Evolutionary conservation across 345 rosid genomes (phyloP).

Genomic region (Aegle marmelos): DNA sequence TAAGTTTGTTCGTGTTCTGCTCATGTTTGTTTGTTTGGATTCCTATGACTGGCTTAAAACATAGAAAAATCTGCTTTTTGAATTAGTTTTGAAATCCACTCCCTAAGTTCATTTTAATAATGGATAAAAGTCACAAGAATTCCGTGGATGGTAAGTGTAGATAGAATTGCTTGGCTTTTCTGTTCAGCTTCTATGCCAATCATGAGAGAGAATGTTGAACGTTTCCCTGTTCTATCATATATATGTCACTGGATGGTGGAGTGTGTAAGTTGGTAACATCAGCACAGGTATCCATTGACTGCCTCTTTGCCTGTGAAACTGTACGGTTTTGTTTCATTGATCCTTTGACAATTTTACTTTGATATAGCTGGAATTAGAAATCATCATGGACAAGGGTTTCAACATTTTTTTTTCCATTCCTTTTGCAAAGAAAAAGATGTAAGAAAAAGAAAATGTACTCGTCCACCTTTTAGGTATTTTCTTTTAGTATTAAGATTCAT

Average conservation of each 20-base stretch:
- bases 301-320: constrained; percentile 30
- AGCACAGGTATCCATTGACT: constrained; percentile 41
- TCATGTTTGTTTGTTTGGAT: constrained; percentile 11
- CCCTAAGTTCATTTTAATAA: neutral
- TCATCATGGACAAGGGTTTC: constrained; percentile 18
- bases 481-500: constrained; percentile 27
- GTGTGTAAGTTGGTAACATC: constrained; percentile 40
- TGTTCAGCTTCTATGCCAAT: constrained; percentile 17
- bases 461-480: constrained; percentile 35
- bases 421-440: neutral
- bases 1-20: neutral
- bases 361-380: constrained; percentile 31
- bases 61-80: neutral
- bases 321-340: constrained; percentile 21
- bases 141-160: constrained; percentile 19
- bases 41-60: neutral
- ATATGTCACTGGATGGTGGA: constrained; percentile 27
- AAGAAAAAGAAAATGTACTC: constrained; percentile 5
- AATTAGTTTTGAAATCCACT: constrained; percentile 2
- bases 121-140: constrained; percentile 2
- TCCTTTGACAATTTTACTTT: constrained; percentile 21
- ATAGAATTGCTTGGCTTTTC: constrained; percentile 11
- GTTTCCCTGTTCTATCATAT: constrained; percentile 20
- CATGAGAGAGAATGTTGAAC: constrained; percentile 13
- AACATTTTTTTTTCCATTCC: constrained; percentile 8